Conservation (phyloP, 768 basidiomycete genomes). For the Amanita molliuscula region DNA sequence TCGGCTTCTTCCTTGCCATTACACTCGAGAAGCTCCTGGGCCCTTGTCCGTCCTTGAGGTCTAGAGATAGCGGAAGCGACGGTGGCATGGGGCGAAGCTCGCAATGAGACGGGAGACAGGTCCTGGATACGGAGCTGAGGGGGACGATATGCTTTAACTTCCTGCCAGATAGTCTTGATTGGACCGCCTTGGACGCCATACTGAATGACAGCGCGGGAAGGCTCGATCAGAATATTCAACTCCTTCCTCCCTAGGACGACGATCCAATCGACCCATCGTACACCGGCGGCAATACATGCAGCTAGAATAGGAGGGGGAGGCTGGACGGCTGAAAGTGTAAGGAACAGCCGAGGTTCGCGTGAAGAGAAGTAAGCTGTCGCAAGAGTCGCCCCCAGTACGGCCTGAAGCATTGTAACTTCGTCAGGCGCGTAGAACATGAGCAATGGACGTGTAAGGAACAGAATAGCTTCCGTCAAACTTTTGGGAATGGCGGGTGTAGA, state of each 20-base stretch:
- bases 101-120: conserved; percentile 9
- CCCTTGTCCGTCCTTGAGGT: conserved; percentile 18
- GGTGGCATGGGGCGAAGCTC: conserved; percentile 12
- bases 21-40: conserved; percentile 23
- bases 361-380: conserved; percentile 12
- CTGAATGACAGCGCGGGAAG: conserved; percentile 17
- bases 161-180: conserved; percentile 20
- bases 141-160: conserved; percentile 5
- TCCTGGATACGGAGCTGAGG: conserved; percentile 10
- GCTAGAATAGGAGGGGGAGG: conserved; percentile 26
- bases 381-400: conserved; percentile 23
- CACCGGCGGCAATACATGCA: conserved; percentile 21
- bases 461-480: conserved; percentile 21
- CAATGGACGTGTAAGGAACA: conserved; percentile 28
- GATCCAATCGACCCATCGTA: conserved; percentile 29
- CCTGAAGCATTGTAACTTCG: conserved; percentile 16
- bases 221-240: conserved; percentile 25
- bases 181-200: conserved; percentile 17
- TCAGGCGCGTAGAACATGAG: conserved; percentile 14
- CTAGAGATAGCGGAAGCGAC: conserved; percentile 14
- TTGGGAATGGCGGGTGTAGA: conserved; percentile 6
- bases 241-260: conserved; percentile 20
- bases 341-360: conserved; percentile 13
- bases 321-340: conserved; percentile 19
- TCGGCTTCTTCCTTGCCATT: conserved; percentile 21